A percentile compares a stretch with the other conserved stretches of the same genome.
These are phyloP conservation scores for Curvularia lunata DNA, from an alignment of 2,329 filamentous ascomycete genomes.

Conservation along the genomic window DNA sequence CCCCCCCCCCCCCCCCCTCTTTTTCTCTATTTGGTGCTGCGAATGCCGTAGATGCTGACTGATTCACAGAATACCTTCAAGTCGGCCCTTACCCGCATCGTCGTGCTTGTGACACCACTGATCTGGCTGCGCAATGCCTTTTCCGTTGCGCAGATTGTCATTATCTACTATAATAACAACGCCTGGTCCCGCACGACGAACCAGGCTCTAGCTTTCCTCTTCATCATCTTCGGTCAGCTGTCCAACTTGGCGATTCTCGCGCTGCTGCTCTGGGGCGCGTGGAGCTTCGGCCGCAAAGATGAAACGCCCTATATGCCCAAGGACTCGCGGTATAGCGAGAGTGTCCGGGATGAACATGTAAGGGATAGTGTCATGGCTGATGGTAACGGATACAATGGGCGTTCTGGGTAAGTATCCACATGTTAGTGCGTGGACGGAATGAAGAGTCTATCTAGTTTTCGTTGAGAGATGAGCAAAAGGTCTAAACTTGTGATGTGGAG, in stretches of 20 bases:
- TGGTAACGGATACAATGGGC: no score
- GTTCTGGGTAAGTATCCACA: neutral
- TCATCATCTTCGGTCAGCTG: slow-evolving; percentile 30
- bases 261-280: slow-evolving; percentile 18
- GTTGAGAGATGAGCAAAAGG: neutral
- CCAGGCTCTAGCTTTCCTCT: slow-evolving; percentile 26
- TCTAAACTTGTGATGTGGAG: neutral
- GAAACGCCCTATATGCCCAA: slow-evolving; percentile 3
- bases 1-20: no score
- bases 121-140: slow-evolving; percentile 27
- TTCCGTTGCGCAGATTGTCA: slow-evolving; percentile 23
- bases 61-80: slow-evolving; percentile 6
- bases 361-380: neutral
- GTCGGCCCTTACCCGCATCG: slow-evolving; percentile 18
- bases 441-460: neutral
- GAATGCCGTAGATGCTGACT: neutral
- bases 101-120: slow-evolving; percentile 21
- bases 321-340: slow-evolving; percentile 15
- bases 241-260: slow-evolving; percentile 21
- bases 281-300: slow-evolving; percentile 24
- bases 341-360: neutral
- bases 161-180: slow-evolving; percentile 22
- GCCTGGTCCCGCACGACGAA: slow-evolving; percentile 27
- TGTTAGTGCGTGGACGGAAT: neutral
- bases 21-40: no score